A percentile compares a stretch with the other conserved stretches of the same genome.
These are phyloP conservation scores for Aspergillus ibericus DNA, from an alignment of 2,329 filamentous ascomycete species.

Conservation along the genomic window DNA sequence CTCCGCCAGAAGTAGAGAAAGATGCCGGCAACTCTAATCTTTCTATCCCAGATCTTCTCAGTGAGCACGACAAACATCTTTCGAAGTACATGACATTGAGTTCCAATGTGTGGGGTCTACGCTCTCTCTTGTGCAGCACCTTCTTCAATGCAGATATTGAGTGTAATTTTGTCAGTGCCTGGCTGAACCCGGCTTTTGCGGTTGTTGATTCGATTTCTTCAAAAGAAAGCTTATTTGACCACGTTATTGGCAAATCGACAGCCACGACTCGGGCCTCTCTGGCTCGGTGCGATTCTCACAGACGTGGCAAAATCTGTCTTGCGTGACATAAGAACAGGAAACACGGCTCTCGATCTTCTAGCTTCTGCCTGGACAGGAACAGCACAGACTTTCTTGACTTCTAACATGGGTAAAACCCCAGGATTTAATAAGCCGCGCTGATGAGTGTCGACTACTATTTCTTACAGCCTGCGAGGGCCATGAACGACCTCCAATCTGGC, in stretches of 20 bases:
- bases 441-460: conserved; percentile 25
- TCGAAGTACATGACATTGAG: conserved; percentile 24
- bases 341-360: conserved; percentile 17
- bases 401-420: not conserved
- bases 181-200: conserved; percentile 23
- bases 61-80: conserved; percentile 9
- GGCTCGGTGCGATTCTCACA: conserved; percentile 23
- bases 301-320: conserved; percentile 15
- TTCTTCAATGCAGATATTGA: conserved; percentile 26
- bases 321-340: conserved; percentile 11
- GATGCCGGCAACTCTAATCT: not conserved
- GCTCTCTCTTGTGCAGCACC: conserved; percentile 25
- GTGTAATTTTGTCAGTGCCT: conserved; percentile 26
- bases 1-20: not conserved
- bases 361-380: conserved; percentile 21
- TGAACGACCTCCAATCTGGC: conserved; percentile 15
- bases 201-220: conserved; percentile 15
- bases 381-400: conserved; percentile 21
- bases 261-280: conserved; percentile 19
- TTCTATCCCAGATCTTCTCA: conserved; percentile 11
- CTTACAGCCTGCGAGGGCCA: conserved; percentile 17
- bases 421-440: conserved; percentile 17
- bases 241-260: conserved; percentile 17
- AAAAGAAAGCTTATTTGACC: conserved; percentile 2
- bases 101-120: conserved; percentile 22